A percentile compares a stretch with the other conserved stretches of the same genome.
Evolutionary conservation across 2,329 filamentous ascomycete species (phyloP).

Genomic region (Aspergillus pseudoglaucus): DNA sequence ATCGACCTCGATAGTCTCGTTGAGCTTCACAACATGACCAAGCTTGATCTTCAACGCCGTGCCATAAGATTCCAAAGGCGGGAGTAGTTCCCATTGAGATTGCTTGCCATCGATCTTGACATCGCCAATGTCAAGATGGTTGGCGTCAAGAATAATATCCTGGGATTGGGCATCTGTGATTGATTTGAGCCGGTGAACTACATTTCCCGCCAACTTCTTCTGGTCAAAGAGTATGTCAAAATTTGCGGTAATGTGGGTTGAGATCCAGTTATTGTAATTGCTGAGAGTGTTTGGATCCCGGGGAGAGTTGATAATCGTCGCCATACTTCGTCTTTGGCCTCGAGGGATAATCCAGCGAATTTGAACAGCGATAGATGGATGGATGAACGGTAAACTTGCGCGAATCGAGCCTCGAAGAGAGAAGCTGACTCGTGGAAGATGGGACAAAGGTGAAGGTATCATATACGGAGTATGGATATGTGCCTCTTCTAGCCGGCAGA

Average conservation of each 20-base stretch:
- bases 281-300: slow-evolving; percentile 85
- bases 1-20: slow-evolving; percentile 44
- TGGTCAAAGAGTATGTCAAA: slow-evolving; percentile 78
- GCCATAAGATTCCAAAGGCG: slow-evolving; percentile 63
- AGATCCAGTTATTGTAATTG: slow-evolving; percentile 86
- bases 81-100: slow-evolving; percentile 63
- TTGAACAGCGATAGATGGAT: slow-evolving; percentile 1
- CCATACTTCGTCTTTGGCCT: slow-evolving; percentile 29
- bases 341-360: slow-evolving; percentile 1
- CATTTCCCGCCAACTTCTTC: slow-evolving; percentile 69
- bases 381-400: not conserved
- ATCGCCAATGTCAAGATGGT: slow-evolving; percentile 65
- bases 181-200: slow-evolving; percentile 69
- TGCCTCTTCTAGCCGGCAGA: not conserved
- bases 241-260: slow-evolving; percentile 73
- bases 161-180: slow-evolving; percentile 65
- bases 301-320: slow-evolving; percentile 36
- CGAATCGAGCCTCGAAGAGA: not conserved
- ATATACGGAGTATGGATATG: not conserved
- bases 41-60: slow-evolving; percentile 44
- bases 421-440: not conserved
- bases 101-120: slow-evolving; percentile 63
- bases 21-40: slow-evolving; percentile 40
- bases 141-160: slow-evolving; percentile 84
- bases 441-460: not conserved